Base-by-base conservation (phyloP, 2,329 filamentous ascomycete genomes). In the Pseudogymnoascus sp. region DNA sequence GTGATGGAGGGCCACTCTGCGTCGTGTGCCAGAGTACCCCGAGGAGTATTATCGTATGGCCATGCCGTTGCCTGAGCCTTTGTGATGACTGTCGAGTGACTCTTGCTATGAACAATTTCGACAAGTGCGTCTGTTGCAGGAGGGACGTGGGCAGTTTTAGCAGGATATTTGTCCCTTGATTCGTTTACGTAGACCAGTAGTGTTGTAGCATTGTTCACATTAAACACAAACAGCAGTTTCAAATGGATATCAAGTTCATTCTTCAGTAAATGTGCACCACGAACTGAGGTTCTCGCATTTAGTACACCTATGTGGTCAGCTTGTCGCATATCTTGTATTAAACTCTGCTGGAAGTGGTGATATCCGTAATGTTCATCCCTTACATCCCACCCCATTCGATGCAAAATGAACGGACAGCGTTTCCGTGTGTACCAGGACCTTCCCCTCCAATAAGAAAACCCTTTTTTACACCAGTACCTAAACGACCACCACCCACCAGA, bases 381-480 rank as follows among this genome's bases (percentile, higher is more conserved):
- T 81, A 97, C 87, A 97, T 94, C 31, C 89, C 92, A 60, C 90
- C 92, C 93, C 92, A 97, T 76, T 97, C 92, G 60, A 97, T 83
- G 67, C 89, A 92, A 70, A 96, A 96, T 0, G 88, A 84, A 66
- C 89, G 81, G 21, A 93, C 79, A 13, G 71, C 67, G 9, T 71
- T 72, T 35, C 77, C 73, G 26, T 68, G 64, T 10, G 70, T 72
- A 13, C 68, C 66, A 54, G 74, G 70, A 60, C 81, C 76, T 68
- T 83, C 79, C 0, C 90, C 92, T 5, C 92, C 93, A 62, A 99
- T 81, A 60, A 99, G 77, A 69, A 92, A 97, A 0, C 90, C 90
- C 75, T 99, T 99, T 80, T 99, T 99, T 17, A 97, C 94, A 58
- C 90, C 90, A 1, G 94, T 97, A 0, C 92, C 94, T 65, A 99